phyloP scores from a whole-genome alignment of 2,329 filamentous ascomycete species.

The Colletotrichum sp. region DNA sequence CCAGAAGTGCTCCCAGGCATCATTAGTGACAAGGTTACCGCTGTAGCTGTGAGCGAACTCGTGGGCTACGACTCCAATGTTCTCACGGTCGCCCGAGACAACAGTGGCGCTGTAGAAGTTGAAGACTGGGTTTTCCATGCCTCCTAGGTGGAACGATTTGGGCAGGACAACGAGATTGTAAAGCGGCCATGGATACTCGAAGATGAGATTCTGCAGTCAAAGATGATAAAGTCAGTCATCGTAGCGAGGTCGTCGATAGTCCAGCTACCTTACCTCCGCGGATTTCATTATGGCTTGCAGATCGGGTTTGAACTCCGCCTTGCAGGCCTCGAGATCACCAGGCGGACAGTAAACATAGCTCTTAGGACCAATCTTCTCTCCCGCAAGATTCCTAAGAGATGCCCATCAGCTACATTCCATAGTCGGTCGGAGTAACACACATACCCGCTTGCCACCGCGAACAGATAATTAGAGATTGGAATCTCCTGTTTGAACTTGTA shows the following conservation, averaged over 20 bases:
- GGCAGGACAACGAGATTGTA: constrained; percentile 94
- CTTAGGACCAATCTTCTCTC: constrained; percentile 83
- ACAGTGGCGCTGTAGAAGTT: constrained; percentile 89
- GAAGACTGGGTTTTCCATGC: constrained; percentile 89
- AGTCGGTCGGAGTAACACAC: not conserved
- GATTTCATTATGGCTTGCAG: constrained; percentile 90
- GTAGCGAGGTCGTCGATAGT: not conserved
- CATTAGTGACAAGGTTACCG: constrained; percentile 17
- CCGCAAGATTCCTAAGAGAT: constrained; percentile 76
- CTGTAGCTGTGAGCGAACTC: constrained; percentile 18
- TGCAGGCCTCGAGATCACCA: constrained; percentile 80
- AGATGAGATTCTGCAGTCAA: constrained; percentile 62
- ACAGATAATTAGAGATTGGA: constrained; percentile 92
- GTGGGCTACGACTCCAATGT: constrained; percentile 12
- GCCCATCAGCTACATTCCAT: not conserved
- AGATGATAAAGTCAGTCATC: not conserved
- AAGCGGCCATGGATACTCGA: constrained; percentile 90
- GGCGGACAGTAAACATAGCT: constrained; percentile 87
- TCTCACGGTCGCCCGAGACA: not conserved
- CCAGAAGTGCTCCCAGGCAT: constrained; percentile 19
- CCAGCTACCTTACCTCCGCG: constrained; percentile 58
- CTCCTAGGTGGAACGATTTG: not conserved
- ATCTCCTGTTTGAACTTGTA: constrained; percentile 90
- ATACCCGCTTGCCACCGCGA: constrained; percentile 70
- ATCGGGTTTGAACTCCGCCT: constrained; percentile 91